phyloP scores from a whole-genome alignment of 345 rosid species.

The Aethionema arabicum region DNA sequence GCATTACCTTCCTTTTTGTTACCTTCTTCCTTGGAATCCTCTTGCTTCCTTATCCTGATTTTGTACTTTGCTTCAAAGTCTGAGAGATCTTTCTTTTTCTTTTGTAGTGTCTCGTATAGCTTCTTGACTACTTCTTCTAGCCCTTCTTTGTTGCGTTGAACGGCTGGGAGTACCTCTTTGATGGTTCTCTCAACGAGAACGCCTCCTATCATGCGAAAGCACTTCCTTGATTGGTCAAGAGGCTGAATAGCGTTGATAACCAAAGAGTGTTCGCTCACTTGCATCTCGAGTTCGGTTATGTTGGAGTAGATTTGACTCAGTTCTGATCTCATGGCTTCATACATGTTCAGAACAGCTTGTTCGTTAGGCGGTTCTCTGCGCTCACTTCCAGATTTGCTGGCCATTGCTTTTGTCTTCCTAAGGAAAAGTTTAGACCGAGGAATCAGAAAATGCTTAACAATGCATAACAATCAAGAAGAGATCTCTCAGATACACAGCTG shows the following conservation, averaged over 20 bases:
- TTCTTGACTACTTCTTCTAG: constrained; percentile 82
- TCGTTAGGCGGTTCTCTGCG: constrained; percentile 58
- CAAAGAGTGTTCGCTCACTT: constrained; percentile 80
- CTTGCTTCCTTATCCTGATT: constrained; percentile 72
- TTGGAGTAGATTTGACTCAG: constrained; percentile 88
- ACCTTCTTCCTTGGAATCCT: constrained; percentile 28
- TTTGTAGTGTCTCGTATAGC: constrained; percentile 80
- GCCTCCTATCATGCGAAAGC: constrained; percentile 94
- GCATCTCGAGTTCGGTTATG: constrained; percentile 96
- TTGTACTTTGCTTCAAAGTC: constrained; percentile 85
- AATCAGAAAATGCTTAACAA: neutral
- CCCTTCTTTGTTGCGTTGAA: constrained; percentile 88
- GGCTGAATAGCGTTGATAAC: constrained; percentile 89
- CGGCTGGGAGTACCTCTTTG: constrained; percentile 91
- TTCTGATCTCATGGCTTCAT: constrained; percentile 69
- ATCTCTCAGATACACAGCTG: neutral
- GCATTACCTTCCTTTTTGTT: constrained; percentile 66
- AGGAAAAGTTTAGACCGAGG: neutral
- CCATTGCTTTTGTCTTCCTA: constrained; percentile 50
- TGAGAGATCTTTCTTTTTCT: constrained; percentile 74
- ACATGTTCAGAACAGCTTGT: constrained; percentile 68
- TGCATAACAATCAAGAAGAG: neutral
- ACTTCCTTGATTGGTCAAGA: constrained; percentile 74
- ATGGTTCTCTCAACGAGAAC: constrained; percentile 92
- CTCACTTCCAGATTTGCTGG: constrained; percentile 48